Conservation (phyloP, 1,284 basidiomycete genomes). For the Ustilago cynodontis region DNA sequence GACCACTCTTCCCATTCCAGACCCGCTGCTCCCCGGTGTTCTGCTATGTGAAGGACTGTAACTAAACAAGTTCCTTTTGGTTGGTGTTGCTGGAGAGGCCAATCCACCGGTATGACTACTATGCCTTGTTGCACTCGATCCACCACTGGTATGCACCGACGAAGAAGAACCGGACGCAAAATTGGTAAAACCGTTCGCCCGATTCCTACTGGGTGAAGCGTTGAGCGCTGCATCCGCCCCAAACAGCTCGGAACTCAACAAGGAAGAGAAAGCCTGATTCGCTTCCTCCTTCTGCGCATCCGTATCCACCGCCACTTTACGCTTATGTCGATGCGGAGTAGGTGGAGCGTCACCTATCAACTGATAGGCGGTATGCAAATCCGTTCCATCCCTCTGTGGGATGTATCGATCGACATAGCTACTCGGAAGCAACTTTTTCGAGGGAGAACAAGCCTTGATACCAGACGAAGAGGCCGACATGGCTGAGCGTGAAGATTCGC, state of each 20-base stretch:
- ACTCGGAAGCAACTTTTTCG: constrained; percentile 34
- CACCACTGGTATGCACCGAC: constrained; percentile 48
- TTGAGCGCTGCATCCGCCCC: constrained; percentile 55
- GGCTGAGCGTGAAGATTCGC: constrained; percentile 32
- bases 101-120: constrained; percentile 39
- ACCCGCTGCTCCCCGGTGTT: constrained; percentile 48
- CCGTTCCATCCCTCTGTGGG: constrained; percentile 73
- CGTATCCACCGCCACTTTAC: constrained; percentile 59
- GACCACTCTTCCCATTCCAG: constrained; percentile 38
- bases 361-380: constrained; percentile 73
- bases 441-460: constrained; percentile 32
- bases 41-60: constrained; percentile 67
- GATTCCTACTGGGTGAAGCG: constrained; percentile 36
- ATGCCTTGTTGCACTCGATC: constrained; percentile 44
- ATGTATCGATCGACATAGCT: constrained; percentile 71
- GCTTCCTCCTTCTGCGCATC: constrained; percentile 69
- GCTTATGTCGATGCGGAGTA: constrained; percentile 61
- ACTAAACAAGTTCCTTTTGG: constrained; percentile 72
- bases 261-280: constrained; percentile 73
- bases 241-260: constrained; percentile 74
- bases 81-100: constrained; percentile 57
- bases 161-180: constrained; percentile 49
- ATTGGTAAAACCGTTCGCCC: constrained; percentile 34
- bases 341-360: constrained; percentile 71
- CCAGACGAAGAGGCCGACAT: constrained; percentile 32